These are phyloP conservation scores for Microdochium trichocladiopsis DNA, from an alignment of 2,329 filamentous ascomycete genomes.

Conservation along the genomic window DNA sequence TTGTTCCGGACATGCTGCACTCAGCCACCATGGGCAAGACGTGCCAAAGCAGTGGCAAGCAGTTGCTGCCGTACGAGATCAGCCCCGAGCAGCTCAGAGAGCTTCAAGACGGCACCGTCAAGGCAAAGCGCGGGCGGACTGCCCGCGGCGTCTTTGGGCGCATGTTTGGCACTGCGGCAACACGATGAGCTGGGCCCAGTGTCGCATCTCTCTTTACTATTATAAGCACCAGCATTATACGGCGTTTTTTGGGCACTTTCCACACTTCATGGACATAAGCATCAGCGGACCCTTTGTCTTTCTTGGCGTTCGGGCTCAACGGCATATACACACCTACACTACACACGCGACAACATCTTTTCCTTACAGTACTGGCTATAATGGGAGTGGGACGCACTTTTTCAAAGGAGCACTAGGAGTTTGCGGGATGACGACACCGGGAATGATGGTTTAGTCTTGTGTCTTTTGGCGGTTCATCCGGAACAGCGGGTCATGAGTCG, in stretches of 20 bases:
- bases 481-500: background rate
- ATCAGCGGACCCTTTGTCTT: background rate
- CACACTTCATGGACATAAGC: background rate
- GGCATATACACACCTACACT: background rate
- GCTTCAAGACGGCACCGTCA: slow-evolving; percentile 36
- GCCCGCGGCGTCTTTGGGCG: slow-evolving; percentile 45
- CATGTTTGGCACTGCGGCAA: slow-evolving; percentile 32
- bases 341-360: background rate
- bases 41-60: slow-evolving; percentile 16
- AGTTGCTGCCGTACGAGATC: slow-evolving; percentile 48
- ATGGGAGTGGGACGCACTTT: background rate
- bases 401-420: background rate
- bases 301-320: background rate
- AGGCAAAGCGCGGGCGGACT: slow-evolving; percentile 40
- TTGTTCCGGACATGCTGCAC: slow-evolving; percentile 29
- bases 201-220: background rate
- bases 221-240: background rate
- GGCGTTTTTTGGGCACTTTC: background rate
- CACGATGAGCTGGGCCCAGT: background rate
- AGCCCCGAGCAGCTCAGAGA: slow-evolving; percentile 43
- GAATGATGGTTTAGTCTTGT: background rate
- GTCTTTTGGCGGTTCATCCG: background rate
- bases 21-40: slow-evolving; percentile 27
- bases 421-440: background rate
- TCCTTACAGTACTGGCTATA: background rate